A percentile compares a stretch with the other conserved stretches of the same genome.
Conservation (phyloP, 1,284 basidiomycete species). For the Microbotryomycetes sp. region DNA sequence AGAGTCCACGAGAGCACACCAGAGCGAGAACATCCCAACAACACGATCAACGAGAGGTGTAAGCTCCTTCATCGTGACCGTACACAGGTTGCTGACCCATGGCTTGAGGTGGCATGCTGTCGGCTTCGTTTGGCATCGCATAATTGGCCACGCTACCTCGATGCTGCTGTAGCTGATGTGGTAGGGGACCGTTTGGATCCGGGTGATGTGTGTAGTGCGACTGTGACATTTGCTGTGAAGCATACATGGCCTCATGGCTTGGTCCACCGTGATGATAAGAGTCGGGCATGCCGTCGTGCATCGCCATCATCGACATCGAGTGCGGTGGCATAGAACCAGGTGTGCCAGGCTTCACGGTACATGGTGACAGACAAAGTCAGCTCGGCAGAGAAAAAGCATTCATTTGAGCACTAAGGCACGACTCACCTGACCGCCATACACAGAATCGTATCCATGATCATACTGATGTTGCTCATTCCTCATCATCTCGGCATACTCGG, state of each 20-base stretch:
- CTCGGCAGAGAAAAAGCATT: no score
- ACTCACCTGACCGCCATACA: not conserved
- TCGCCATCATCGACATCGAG: not conserved
- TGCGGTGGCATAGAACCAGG: not conserved
- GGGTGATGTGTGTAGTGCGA: not conserved
- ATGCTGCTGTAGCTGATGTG: slow-evolving; percentile 6
- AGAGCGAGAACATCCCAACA: no score
- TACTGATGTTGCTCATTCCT: slow-evolving; percentile 12
- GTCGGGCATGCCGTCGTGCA: not conserved
- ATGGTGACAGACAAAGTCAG: not conserved
- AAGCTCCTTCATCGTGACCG: not conserved
- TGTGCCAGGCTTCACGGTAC: no score
- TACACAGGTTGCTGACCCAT: not conserved
- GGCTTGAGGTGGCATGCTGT: not conserved
- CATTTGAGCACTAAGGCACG: no score
- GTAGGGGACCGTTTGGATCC: slow-evolving; percentile 2
- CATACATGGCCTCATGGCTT: not conserved
- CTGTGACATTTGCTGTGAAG: no score
- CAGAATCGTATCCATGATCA: slow-evolving; percentile 4
- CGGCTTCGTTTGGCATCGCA: not conserved
- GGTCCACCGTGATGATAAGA: not conserved
- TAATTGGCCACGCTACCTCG: not conserved
- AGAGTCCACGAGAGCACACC: no score
- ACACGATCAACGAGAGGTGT: not conserved
- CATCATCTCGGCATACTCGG: slow-evolving; percentile 10